Evolutionary conservation across 495 filamentous ascomycete genomes (phyloP).

Genomic region (Penicillium lagena): DNA sequence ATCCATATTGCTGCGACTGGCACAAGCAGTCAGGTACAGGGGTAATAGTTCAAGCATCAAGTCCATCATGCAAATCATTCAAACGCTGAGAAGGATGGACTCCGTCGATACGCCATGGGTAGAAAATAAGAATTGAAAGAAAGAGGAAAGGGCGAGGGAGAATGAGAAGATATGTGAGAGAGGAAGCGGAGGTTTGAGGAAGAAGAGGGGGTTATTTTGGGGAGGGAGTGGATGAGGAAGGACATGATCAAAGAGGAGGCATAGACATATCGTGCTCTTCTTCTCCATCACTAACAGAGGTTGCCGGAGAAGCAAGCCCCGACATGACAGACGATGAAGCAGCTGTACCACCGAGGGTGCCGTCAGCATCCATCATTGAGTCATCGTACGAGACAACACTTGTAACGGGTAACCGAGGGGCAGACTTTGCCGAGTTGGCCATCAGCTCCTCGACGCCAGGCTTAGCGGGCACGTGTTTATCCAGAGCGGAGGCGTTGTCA

Average conservation of each 20-base stretch:
- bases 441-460: constrained; percentile 45
- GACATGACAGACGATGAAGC: constrained; percentile 26
- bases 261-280: constrained; percentile 9
- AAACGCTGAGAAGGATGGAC: not conserved
- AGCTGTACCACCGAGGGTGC: constrained; percentile 3
- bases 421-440: constrained; percentile 26
- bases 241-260: constrained; percentile 1
- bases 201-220: too few species aligned
- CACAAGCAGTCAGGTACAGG: not conserved
- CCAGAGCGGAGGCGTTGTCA: constrained; percentile 39
- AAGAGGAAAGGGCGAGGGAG: not conserved
- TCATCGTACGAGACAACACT: constrained; percentile 14
- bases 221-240: not conserved
- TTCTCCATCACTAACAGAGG: constrained; percentile 22
- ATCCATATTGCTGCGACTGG: not conserved
- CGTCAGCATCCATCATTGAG: constrained; percentile 13
- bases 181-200: not conserved
- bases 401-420: constrained; percentile 5
- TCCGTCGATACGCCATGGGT: constrained; percentile 1
- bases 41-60: constrained; percentile 1
- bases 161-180: not conserved
- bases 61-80: constrained; percentile 9
- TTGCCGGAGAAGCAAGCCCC: constrained; percentile 26
- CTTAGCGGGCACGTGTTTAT: constrained; percentile 41
- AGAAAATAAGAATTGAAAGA: not conserved